Evolutionary conservation across 768 basidiomycete genomes (phyloP), one percentile per base, ranked within the genome.

Genomic region (Auricularia sp.): DNA sequence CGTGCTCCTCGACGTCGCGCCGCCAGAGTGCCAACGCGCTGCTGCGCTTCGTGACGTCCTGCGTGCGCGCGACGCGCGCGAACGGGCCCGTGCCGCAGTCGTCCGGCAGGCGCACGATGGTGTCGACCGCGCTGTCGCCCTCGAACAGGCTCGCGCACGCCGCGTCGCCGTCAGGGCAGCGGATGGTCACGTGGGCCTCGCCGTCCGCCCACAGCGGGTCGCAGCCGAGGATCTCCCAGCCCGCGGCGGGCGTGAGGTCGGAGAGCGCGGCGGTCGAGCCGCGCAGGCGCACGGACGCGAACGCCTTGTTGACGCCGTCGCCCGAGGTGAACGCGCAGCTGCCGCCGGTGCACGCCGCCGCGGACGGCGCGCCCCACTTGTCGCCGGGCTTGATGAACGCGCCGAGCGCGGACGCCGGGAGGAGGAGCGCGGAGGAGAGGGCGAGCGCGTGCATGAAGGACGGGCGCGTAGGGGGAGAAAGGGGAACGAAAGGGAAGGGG

Each of bases 191-290:
- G 67, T 83, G 82, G 34, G 75, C 69, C 11, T 77, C 65, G 0
- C 39, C 39, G 39, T 74, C 69, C 13, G 77, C 65, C 0, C 71
- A 66, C 63, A 78, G 74, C 3, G 78, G 71, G 39, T 77, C 73
- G 69, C 83, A 85, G 42, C 74, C 77, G 29, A 83, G 68, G 54
- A 84, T 81, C 36, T 77, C 74, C 82, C 82, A 85, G 29, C 83
- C 83, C 21, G 79, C 82, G 3, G 81, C 81, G 7, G 68, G 13
- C 3, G 79, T 80, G 59, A 80, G 74, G 64, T 80, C 78, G 1
- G 76, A 72, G 47, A 79, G 39, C 39, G 39, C 39, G 39, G 8
- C 39, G 4, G 8, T 7, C 39, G 39, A 14, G 39, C 39, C 39
- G 39, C 39, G 39, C 39, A 42, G 39, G 39, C 39, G 39, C 39